Conservation (phyloP, 2,329 filamentous ascomycete species). For the Aureobasidium pullulans region DNA sequence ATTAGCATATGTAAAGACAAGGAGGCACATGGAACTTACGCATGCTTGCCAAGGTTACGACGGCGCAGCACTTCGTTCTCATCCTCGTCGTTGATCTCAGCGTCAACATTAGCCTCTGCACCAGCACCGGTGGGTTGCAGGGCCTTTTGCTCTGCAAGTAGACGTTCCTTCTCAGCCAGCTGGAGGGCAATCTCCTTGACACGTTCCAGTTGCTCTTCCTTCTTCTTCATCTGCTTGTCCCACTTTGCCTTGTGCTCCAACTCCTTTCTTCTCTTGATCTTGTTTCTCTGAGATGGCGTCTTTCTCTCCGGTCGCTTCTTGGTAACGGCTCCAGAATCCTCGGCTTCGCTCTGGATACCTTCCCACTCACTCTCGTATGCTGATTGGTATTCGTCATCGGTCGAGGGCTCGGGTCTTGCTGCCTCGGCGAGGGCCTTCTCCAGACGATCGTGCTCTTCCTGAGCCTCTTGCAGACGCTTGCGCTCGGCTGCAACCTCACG, state of each 20-base stretch:
- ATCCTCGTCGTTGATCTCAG: constrained; percentile 6
- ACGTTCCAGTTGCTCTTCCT: constrained; percentile 61
- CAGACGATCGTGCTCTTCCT: constrained; percentile 58
- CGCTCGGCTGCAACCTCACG: constrained; percentile 74
- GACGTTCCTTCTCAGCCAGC: constrained; percentile 47
- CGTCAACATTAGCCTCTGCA: constrained; percentile 24
- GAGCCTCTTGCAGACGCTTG: constrained; percentile 60
- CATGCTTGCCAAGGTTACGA: constrained; percentile 62
- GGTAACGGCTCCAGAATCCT: constrained; percentile 50
- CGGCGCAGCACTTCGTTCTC: constrained; percentile 50
- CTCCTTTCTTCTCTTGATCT: constrained; percentile 79
- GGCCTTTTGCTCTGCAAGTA: constrained; percentile 21
- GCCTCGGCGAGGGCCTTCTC: constrained; percentile 67
- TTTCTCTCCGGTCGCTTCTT: constrained; percentile 77
- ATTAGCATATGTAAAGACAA: constrained; percentile 1
- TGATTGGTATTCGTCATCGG: constrained; percentile 75
- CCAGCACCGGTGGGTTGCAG: constrained; percentile 18
- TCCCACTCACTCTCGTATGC: constrained; percentile 85
- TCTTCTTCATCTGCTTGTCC: constrained; percentile 66
- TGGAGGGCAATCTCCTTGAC: constrained; percentile 65
- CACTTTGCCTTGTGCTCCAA: constrained; percentile 70
- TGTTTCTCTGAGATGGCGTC: constrained; percentile 79
- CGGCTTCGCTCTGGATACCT: constrained; percentile 43
- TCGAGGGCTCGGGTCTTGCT: constrained; percentile 64
- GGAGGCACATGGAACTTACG: constrained; percentile 26